These are phyloP conservation scores for Candida khao-thaluensis DNA, from an alignment of 805 yeast species.

Conservation along the genomic window DNA sequence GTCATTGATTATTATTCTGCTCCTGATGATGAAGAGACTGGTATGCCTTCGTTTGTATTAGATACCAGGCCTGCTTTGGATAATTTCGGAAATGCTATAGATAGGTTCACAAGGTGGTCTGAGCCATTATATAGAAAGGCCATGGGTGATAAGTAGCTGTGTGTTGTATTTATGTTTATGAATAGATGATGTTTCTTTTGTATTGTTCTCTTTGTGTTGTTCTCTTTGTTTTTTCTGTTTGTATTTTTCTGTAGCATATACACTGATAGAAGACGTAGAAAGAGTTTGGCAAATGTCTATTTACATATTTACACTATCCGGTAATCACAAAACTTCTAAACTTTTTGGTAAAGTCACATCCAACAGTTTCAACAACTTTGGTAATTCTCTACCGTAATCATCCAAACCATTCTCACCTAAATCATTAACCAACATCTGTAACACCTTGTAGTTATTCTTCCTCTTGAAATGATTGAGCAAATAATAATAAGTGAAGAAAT, in stretches of 20 bases:
- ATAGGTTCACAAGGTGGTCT: conserved; percentile 68
- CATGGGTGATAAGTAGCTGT: conserved; percentile 46
- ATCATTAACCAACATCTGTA: conserved; percentile 39
- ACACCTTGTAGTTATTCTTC: conserved; percentile 27
- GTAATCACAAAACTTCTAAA: neutral
- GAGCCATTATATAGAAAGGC: conserved; percentile 69
- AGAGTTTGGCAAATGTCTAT: too few relatives aligned
- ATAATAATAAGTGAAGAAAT: conserved; percentile 49
- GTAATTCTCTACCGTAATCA: conserved; percentile 41
- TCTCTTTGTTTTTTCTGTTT: neutral
- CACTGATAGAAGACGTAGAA: too few relatives aligned
- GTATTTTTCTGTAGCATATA: too few relatives aligned
- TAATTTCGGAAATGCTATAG: conserved; percentile 56
- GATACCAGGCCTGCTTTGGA: conserved; percentile 97
- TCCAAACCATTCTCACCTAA: conserved; percentile 27
- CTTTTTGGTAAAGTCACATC: neutral
- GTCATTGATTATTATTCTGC: conserved; percentile 97
- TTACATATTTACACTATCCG: conserved; percentile 10
- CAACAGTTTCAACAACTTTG: conserved; percentile 26
- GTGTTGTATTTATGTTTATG: conserved; percentile 1
- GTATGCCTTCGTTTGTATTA: conserved; percentile 85
- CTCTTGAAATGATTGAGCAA: conserved; percentile 40
- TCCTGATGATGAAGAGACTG: conserved; percentile 81
- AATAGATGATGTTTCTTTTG: neutral
- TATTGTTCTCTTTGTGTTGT: neutral